Base-by-base conservation (phyloP, 176 grass and related monocot species). In the Aegilops speltoides region DNA sequence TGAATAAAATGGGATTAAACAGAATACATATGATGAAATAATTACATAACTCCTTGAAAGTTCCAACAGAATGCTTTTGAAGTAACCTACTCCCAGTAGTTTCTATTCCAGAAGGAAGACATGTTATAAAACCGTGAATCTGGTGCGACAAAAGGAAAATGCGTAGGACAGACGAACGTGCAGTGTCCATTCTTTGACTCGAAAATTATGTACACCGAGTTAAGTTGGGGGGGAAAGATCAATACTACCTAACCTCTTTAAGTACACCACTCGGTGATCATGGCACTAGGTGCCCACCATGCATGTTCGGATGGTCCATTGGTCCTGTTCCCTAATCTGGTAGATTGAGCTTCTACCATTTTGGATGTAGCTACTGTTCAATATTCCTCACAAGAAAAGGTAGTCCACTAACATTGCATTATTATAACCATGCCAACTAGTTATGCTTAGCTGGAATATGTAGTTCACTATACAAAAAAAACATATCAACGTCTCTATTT, bases 251-350 rank as follows among this genome's bases (percentile, higher is more conserved):
- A 72, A 59, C 46, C 7, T 24, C 80, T 54, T 72, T 71, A 70
- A 25, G 63, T 22, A 71, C 12, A 71, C 2, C 45, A 56, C 65
- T 82, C 4, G 3, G 8, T 57, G 31, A 70, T 33, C 29, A 33
- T 33, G 41, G 26, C 41, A 50, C 40, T 50, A 22, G 64, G 6
- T 29, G 46, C 20, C 13, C 36, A 70, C 22, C 29, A 69, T 20
- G 19, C 56, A 19, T 22, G 68, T 19, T 62, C 24, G 33, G 52
- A 52, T 74, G 77, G 82, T 54, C 50, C 50, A 54, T 54, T 19
- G 50, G 50, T 68, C 77, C 72, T 48, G 68, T 33, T 71, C 9
- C 72, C 82, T 26, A 6, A 85, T 80, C 4, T 57, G 41, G 66
- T 13, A 85, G 23, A 4, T 20, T 16, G 16, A 16, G 20, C 28